Conservation (phyloP, 768 basidiomycete species). For the Serpula lacrymans region DNA sequence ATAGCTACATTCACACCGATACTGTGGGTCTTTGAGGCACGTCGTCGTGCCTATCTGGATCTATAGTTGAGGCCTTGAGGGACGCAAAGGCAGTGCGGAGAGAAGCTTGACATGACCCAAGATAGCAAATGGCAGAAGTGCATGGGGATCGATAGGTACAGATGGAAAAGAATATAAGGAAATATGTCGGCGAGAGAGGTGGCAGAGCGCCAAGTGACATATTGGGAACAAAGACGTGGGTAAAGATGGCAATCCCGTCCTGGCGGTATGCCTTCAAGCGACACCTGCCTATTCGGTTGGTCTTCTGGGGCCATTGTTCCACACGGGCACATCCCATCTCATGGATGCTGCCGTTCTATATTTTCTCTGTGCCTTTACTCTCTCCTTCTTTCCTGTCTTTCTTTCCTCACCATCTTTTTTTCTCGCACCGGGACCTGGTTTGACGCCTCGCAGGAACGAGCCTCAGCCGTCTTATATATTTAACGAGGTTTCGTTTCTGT, state of each 20-base stretch:
- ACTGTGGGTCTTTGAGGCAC: too few relatives aligned
- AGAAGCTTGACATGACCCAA: conserved; percentile 11
- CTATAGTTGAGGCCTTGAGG: too few relatives aligned
- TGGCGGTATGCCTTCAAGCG: too few relatives aligned
- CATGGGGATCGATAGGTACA: background rate
- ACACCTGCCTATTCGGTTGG: conserved; percentile 4
- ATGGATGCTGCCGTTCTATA: conserved; percentile 7
- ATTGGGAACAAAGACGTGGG: conserved; percentile 18
- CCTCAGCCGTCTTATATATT: conserved; percentile 5
- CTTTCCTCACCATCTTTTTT: background rate
- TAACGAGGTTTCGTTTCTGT: background rate
- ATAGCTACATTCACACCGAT: too few relatives aligned
- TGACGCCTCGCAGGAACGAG: conserved; percentile 13
- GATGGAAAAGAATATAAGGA: background rate
- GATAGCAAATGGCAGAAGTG: background rate
- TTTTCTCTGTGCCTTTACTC: conserved; percentile 7
- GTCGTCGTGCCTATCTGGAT: too few relatives aligned
- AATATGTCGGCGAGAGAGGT: background rate
- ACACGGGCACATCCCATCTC: conserved; percentile 3
- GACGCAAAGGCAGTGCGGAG: too few relatives aligned
- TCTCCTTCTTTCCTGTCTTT: conserved; percentile 10
- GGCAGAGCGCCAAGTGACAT: conserved; percentile 6
- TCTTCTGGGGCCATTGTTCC: conserved; percentile 13
- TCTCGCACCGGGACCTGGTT: background rate
- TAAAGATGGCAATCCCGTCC: too few relatives aligned